phyloP scores from a whole-genome alignment of 345 rosid species.

The Cardamine occulta region DNA sequence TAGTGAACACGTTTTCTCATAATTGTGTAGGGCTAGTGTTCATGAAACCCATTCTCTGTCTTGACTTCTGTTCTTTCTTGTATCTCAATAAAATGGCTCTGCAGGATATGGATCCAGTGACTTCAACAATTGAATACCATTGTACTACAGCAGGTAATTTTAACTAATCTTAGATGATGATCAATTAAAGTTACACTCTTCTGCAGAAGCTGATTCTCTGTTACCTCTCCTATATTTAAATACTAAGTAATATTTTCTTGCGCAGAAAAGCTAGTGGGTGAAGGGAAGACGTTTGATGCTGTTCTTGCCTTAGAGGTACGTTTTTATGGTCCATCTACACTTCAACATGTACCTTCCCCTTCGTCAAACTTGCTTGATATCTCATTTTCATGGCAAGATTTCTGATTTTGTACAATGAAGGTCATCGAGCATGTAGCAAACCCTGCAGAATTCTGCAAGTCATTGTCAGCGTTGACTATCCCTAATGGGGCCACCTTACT shows the following conservation, averaged over 20 bases:
- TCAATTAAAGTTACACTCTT: constrained; percentile 13
- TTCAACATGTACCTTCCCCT: background rate
- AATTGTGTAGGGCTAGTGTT: background rate
- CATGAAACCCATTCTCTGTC: background rate
- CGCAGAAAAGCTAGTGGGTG: constrained; percentile 82
- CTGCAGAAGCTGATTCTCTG: background rate
- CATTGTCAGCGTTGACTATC: constrained; percentile 66
- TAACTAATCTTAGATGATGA: constrained; percentile 21
- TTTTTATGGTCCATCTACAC: background rate
- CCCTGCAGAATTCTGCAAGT: constrained; percentile 91
- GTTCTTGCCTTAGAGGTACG: constrained; percentile 84
- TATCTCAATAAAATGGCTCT: constrained; percentile 28
- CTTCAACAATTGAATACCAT: constrained; percentile 73
- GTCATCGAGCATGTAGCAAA: constrained; percentile 96
- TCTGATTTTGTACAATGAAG: constrained; percentile 45
- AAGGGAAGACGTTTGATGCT: constrained; percentile 77
- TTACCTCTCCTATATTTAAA: background rate
- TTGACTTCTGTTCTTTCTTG: constrained; percentile 4
- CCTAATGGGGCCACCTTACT: constrained; percentile 75
- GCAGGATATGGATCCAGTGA: constrained; percentile 79
- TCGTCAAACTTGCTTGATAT: background rate
- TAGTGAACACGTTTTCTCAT: background rate
- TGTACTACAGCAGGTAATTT: constrained; percentile 88
- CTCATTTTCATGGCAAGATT: constrained; percentile 9
- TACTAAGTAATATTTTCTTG: constrained; percentile 27